Evolutionary conservation across 371 early-diverging fungal genomes (phyloP).

Genomic region (Rhizopus arrhizus): DNA sequence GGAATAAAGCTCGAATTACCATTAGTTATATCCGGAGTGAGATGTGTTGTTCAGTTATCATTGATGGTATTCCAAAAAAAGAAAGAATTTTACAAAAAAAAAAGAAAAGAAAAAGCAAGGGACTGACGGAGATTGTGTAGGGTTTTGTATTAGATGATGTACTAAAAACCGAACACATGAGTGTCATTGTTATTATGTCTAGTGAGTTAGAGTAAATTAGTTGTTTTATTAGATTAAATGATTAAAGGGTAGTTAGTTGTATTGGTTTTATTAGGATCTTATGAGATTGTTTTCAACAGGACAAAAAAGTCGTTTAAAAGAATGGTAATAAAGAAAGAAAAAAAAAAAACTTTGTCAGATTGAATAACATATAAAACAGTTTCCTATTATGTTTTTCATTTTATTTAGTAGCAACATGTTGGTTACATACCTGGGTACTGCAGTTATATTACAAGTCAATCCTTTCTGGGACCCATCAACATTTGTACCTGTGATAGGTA

Average conservation of each 20-base stretch:
- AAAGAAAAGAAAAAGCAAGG: not conserved
- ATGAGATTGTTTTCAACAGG: conserved; percentile 47
- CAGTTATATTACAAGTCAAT: conserved; percentile 66
- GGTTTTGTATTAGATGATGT: conserved; percentile 51
- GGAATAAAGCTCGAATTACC: conserved; percentile 46
- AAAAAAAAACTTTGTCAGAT: too few species aligned
- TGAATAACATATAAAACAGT: conserved; percentile 27
- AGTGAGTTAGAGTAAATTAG: conserved; percentile 25
- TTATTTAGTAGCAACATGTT: conserved; percentile 53
- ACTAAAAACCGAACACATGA: conserved; percentile 34
- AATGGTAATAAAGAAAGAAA: conserved; percentile 29
- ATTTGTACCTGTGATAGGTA: conserved; percentile 88
- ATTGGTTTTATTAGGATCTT: conserved; percentile 42
- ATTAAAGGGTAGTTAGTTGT: conserved; percentile 22
- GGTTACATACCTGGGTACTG: conserved; percentile 61
- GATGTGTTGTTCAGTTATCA: conserved; percentile 51
- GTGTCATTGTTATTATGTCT: conserved; percentile 40
- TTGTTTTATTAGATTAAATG: too few species aligned
- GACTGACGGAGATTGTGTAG: conserved; percentile 20
- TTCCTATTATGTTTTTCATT: conserved; percentile 49
- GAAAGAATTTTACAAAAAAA: not conserved
- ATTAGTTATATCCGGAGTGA: conserved; percentile 38
- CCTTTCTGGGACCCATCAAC: conserved; percentile 76
- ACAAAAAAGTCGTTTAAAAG: conserved; percentile 47
- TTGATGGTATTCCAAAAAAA: conserved; percentile 35